Base-by-base conservation (phyloP, 257 asterid species). In the Phtheirospermum japonicum region DNA sequence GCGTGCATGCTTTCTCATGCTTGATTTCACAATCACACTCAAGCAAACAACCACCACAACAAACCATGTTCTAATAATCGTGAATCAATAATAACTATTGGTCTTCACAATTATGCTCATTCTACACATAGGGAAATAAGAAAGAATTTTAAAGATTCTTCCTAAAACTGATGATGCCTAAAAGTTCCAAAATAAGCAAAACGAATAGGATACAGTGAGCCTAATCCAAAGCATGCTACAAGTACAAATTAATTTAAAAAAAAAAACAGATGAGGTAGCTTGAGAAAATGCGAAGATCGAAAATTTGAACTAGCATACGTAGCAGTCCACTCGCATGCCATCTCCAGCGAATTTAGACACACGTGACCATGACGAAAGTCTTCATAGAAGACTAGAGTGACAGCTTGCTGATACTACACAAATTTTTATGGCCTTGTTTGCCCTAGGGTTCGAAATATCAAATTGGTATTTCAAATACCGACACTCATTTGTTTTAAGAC, bases 1-100 rank as follows among this genome's bases (percentile, higher is more conserved):
- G n/a, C n/a, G n/a, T n/a, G n/a, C n/a, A n/a, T n/a, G n/a, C n/a
- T n/a, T n/a, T n/a, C n/a, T n/a, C n/a, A n/a, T 20, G 60, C 23
- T 56, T 56, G 61, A 51, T 30, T 62, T 36, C 65, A 46, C 26
- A 14, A 55, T 59, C 37, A 30, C n/a, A n/a, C n/a, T n/a, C n/a
- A 28, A 19, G 45, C 16, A 68, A 60, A 11, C 33, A 26, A 20
- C 43, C 40, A 9, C 58, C 11, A 13, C 39, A 17, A 59, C 5
- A 64, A 54, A 46, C 18, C 20, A 45, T 33, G 37, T 19, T 50
- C 23, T 10, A 17, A 54, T 32, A 39, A 60, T 49, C n/a, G n/a
- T 58, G 71, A 65, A 48, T 40, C 32, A n/a, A 26, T 43, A 30
- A 33, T 58, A 30, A 23, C 49, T 63, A 17, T 40, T 58, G 34